Evolutionary conservation across 2,329 filamentous ascomycete species (phyloP).

Genomic region (Atkinsonella hypoxylon): DNA sequence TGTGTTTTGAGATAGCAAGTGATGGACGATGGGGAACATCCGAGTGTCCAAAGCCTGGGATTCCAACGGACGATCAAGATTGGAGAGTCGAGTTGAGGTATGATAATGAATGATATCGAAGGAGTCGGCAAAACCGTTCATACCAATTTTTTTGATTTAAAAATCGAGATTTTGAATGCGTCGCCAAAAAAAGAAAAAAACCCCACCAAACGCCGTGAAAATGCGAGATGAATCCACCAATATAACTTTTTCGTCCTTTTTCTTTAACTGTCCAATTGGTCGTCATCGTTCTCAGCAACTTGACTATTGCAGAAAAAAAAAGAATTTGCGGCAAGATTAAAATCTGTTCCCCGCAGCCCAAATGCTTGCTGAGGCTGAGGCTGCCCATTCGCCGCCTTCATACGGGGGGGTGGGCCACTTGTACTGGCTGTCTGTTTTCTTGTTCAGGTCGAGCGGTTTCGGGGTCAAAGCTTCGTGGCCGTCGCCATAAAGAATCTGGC

Average conservation of each 20-base stretch:
- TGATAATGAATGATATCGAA: background rate
- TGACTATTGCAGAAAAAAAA: background rate
- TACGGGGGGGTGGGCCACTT: slow-evolving; percentile 97
- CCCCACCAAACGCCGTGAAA: slow-evolving; percentile 3
- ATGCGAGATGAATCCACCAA: slow-evolving; percentile 9
- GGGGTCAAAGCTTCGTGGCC: slow-evolving; percentile 49
- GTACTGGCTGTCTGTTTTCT: slow-evolving; percentile 39
- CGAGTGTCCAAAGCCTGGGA: background rate
- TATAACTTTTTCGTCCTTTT: slow-evolving; percentile 8
- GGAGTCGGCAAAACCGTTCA: background rate
- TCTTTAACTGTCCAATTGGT: background rate
- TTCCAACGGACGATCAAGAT: background rate
- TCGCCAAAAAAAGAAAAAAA: background rate
- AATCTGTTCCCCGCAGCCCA: slow-evolving; percentile 59
- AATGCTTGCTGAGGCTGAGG: slow-evolving; percentile 69
- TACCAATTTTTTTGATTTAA: slow-evolving; percentile 13
- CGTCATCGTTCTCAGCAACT: no score
- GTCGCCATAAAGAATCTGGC: slow-evolving; percentile 62
- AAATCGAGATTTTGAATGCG: slow-evolving; percentile 1
- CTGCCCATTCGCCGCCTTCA: slow-evolving; percentile 85
- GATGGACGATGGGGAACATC: background rate
- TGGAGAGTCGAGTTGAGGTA: background rate
- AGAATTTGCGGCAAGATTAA: slow-evolving; percentile 20
- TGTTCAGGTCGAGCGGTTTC: slow-evolving; percentile 59
- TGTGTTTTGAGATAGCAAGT: background rate